Conservation (phyloP, 805 yeast species). For the Pichia californica region DNA sequence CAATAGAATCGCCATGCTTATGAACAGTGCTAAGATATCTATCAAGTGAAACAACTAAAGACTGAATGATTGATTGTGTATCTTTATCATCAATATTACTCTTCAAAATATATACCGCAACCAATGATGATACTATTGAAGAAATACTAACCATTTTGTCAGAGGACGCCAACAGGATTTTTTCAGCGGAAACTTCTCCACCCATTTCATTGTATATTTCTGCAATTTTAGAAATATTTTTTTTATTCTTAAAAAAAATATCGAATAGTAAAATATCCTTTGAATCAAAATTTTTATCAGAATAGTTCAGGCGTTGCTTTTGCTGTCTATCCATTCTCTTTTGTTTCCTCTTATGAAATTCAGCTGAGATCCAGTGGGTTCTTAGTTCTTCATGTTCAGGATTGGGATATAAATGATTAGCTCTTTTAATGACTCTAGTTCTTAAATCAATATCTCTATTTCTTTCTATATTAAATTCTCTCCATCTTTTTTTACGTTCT, state of each 20-base stretch:
- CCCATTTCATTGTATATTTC: slow-evolving; percentile 31
- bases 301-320: slow-evolving; percentile 17
- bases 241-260: slow-evolving; percentile 6
- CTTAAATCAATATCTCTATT: slow-evolving; percentile 86
- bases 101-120: slow-evolving; percentile 19
- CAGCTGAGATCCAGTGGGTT: slow-evolving; percentile 65
- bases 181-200: slow-evolving; percentile 22
- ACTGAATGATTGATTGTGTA: slow-evolving; percentile 22
- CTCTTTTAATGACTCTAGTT: slow-evolving; percentile 69
- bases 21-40: too few species aligned
- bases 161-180: slow-evolving; percentile 6
- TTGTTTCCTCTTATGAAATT: slow-evolving; percentile 59
- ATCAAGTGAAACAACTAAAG: slow-evolving; percentile 25
- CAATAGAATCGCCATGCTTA: too few species aligned
- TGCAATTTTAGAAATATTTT: slow-evolving; percentile 9
- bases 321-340: slow-evolving; percentile 47
- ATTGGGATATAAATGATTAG: slow-evolving; percentile 58
- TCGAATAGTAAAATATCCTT: slow-evolving; percentile 8
- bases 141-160: slow-evolving; percentile 21
- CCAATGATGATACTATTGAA: slow-evolving; percentile 22
- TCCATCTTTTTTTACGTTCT: slow-evolving; percentile 76
- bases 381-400: slow-evolving; percentile 46
- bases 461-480: slow-evolving; percentile 70
- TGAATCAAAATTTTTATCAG: slow-evolving; percentile 7
- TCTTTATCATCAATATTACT: slow-evolving; percentile 12